Evolutionary conservation across 176 grass and related monocot species (phyloP).

Genomic region (Eremochloa ophiuroides): DNA sequence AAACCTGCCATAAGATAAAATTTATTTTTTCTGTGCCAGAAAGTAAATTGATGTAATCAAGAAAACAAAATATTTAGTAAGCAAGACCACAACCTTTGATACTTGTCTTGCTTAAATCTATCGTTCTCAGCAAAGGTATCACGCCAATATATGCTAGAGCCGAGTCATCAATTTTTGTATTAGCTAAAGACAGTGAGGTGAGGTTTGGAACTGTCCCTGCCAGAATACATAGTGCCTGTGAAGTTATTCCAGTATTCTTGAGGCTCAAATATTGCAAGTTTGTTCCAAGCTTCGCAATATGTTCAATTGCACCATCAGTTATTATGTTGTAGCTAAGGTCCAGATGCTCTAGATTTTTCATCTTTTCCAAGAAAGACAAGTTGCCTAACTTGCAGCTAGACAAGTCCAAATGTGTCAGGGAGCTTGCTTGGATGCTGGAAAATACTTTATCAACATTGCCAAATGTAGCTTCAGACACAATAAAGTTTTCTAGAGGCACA

Average conservation of each 20-base stretch:
- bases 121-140: constrained; percentile 58
- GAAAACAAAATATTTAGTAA: constrained; percentile 9
- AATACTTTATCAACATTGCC: constrained; percentile 51
- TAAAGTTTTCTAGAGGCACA: constrained; percentile 47
- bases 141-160: constrained; percentile 60
- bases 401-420: constrained; percentile 62
- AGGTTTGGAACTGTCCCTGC: constrained; percentile 66
- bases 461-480: constrained; percentile 40
- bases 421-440: constrained; percentile 45
- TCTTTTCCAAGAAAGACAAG: constrained; percentile 57
- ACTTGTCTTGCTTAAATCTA: constrained; percentile 62
- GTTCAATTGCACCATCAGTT: constrained; percentile 53
- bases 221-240: constrained; percentile 49
- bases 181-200: constrained; percentile 54
- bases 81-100: constrained; percentile 58
- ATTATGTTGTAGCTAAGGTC: constrained; percentile 59
- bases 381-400: constrained; percentile 50
- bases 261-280: constrained; percentile 72
- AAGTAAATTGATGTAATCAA: constrained; percentile 22
- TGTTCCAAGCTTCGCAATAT: constrained; percentile 59
- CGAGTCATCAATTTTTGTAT: constrained; percentile 76
- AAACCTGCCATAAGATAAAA: constrained; percentile 54
- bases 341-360: constrained; percentile 59
- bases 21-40: background rate
- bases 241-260: constrained; percentile 54